Evolutionary conservation across 164 flowering plant genomes (phyloP).

Genomic region (Macadamia integrifolia): DNA sequence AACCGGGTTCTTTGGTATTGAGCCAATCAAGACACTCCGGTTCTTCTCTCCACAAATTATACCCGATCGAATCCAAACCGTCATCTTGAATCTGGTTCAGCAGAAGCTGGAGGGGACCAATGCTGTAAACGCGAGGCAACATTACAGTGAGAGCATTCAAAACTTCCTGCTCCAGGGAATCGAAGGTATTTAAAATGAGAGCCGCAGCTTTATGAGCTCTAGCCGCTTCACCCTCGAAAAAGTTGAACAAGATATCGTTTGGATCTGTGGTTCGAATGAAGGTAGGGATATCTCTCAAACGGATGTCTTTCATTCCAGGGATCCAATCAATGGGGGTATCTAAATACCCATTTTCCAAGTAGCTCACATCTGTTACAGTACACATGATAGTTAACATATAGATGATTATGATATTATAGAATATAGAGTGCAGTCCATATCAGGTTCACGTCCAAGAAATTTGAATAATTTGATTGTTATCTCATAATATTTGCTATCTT

Average conservation of each 20-base stretch:
- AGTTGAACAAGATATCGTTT: slow-evolving; percentile 11
- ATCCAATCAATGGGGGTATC: slow-evolving; percentile 16
- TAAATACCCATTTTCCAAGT: slow-evolving; percentile 21
- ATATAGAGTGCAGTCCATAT: too few species aligned
- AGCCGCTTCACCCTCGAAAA: neutral
- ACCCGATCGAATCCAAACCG: slow-evolving; percentile 10
- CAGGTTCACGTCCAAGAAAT: too few species aligned
- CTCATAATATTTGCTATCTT: too few species aligned
- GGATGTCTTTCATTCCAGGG: too few species aligned
- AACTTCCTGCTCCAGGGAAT: slow-evolving; percentile 13
- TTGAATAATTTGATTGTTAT: too few species aligned
- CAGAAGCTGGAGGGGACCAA: slow-evolving; percentile 21
- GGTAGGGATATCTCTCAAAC: slow-evolving; percentile 18
- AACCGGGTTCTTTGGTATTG: too few species aligned
- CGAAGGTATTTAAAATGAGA: slow-evolving; percentile 17
- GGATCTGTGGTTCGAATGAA: slow-evolving; percentile 17
- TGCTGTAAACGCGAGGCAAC: slow-evolving; percentile 12
- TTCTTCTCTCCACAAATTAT: slow-evolving; percentile 36
- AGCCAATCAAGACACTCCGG: too few species aligned
- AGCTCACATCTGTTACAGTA: slow-evolving; percentile 15
- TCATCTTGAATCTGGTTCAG: slow-evolving; percentile 1
- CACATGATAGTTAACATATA: too few species aligned
- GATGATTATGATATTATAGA: too few species aligned
- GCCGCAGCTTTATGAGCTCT: slow-evolving; percentile 7
- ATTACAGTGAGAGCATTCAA: slow-evolving; percentile 4